Evolutionary conservation across 1,284 basidiomycete species (phyloP).

Genomic region (Ganoderma boninense): DNA sequence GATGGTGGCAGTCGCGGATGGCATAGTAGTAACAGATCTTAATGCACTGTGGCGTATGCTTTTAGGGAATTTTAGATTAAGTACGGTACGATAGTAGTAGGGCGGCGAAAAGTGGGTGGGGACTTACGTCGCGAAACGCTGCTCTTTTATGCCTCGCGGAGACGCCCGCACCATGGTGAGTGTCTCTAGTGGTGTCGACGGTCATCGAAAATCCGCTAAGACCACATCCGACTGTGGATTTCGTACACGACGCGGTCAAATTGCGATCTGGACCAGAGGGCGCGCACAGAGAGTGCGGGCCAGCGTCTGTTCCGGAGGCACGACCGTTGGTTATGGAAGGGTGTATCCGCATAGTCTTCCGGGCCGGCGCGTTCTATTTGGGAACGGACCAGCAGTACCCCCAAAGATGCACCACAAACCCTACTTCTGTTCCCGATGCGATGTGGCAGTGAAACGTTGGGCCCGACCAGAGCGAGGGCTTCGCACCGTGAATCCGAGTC

Average conservation of each 20-base stretch:
- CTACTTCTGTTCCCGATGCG: not conserved
- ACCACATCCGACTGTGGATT: not conserved
- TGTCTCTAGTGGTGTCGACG: not conserved
- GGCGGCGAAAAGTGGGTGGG: not conserved
- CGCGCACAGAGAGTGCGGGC: not conserved
- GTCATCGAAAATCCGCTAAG: not conserved
- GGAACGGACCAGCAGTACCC: not conserved
- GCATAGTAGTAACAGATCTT: not conserved
- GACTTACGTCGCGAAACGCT: not conserved
- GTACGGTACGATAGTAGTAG: not conserved
- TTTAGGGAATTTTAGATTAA: not conserved
- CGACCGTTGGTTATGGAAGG: not conserved
- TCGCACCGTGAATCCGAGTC: too few relatives aligned
- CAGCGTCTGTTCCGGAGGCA: not conserved
- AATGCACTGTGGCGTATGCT: not conserved
- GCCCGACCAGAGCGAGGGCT: too few relatives aligned
- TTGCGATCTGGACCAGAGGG: not conserved
- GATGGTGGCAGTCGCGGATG: slow-evolving; percentile 17
- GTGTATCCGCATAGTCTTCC: not conserved
- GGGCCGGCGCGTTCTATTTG: not conserved
- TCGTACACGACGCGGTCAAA: not conserved
- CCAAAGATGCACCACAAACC: not conserved
- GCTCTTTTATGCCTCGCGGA: not conserved
- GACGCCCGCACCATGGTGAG: not conserved
- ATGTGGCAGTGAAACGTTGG: too few relatives aligned